Percentiles rank a stretch among this genome's conserved stretches.
phyloP scores from a whole-genome alignment of 495 filamentous ascomycete genomes.

The Penicillium canariense region DNA sequence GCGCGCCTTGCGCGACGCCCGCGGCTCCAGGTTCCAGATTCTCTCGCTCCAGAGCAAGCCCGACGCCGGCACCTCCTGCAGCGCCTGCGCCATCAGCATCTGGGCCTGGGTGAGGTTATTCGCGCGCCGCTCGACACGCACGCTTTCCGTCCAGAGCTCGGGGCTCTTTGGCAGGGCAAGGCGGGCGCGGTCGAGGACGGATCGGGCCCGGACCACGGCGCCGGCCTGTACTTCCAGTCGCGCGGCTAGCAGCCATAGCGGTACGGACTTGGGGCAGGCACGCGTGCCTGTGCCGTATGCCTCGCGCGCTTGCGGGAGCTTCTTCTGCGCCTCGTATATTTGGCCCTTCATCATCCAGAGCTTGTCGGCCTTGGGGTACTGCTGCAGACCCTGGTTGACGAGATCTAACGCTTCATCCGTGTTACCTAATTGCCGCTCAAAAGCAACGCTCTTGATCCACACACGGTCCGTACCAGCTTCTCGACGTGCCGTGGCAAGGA shows the following conservation, averaged over 20 bases:
- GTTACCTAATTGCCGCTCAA: constrained; percentile 81
- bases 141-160: constrained; percentile 85
- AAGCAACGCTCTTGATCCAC: constrained; percentile 92
- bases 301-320: constrained; percentile 81
- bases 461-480: constrained; percentile 92
- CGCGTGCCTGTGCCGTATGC: constrained; percentile 88
- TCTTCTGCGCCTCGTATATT: constrained; percentile 79
- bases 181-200: constrained; percentile 84
- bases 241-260: constrained; percentile 85
- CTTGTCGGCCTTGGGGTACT: constrained; percentile 85
- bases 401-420: constrained; percentile 78
- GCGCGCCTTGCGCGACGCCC: constrained; percentile 86
- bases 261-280: constrained; percentile 75
- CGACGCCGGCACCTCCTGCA: constrained; percentile 87
- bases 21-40: constrained; percentile 88
- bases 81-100: constrained; percentile 83
- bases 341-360: constrained; percentile 99
- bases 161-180: constrained; percentile 80
- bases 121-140: constrained; percentile 88
- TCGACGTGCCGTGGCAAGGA: constrained; percentile 75
- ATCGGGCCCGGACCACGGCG: constrained; percentile 84
- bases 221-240: constrained; percentile 85
- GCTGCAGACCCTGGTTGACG: constrained; percentile 78
- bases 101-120: constrained; percentile 81
- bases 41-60: constrained; percentile 89